A percentile compares a stretch with the other conserved stretches of the same genome.
These are phyloP conservation scores for Nakazawaea ambrosiae DNA, from an alignment of 805 yeast genomes.

Conservation along the genomic window DNA sequence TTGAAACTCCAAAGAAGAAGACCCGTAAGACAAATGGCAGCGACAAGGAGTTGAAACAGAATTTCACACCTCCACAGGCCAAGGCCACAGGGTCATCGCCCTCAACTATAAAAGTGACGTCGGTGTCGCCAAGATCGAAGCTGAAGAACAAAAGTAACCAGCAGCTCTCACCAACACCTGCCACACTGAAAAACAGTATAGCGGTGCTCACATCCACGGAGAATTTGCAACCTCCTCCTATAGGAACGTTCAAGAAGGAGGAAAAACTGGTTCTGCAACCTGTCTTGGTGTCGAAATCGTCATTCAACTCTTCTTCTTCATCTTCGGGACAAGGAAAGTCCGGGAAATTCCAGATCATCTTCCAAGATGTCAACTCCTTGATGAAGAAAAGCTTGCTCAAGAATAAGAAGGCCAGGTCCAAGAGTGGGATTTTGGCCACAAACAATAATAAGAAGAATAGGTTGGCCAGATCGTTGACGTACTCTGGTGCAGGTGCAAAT, in stretches of 20 bases:
- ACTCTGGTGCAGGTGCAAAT: conserved; percentile 3
- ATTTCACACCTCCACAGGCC: neutral
- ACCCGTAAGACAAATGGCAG: neutral
- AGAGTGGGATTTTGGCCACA: conserved; percentile 8
- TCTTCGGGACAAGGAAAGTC: too few relatives aligned
- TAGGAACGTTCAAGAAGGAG: conserved; percentile 11
- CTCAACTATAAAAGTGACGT: conserved; percentile 9
- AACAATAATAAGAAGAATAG: conserved; percentile 9
- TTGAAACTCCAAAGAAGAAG: conserved; percentile 10
- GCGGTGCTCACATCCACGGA: neutral
- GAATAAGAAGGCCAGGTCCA: conserved; percentile 7
- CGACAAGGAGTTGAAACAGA: neutral
- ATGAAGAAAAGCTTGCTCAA: conserved; percentile 7
- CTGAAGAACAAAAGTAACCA: conserved; percentile 3
- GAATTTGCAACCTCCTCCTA: conserved; percentile 9
- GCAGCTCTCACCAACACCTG: conserved; percentile 9
- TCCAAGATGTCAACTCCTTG: conserved; percentile 12
- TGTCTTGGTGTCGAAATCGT: too few relatives aligned
- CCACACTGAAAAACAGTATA: neutral
- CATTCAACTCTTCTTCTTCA: too few relatives aligned
- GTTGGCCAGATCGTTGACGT: conserved; percentile 6
- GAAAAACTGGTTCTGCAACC: too few relatives aligned
- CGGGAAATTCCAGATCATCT: conserved; percentile 10
- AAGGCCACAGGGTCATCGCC: conserved; percentile 8
- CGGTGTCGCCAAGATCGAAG: conserved; percentile 9